Evolutionary conservation across 257 asterid species (phyloP).

Genomic region (Henckelia pumila): DNA sequence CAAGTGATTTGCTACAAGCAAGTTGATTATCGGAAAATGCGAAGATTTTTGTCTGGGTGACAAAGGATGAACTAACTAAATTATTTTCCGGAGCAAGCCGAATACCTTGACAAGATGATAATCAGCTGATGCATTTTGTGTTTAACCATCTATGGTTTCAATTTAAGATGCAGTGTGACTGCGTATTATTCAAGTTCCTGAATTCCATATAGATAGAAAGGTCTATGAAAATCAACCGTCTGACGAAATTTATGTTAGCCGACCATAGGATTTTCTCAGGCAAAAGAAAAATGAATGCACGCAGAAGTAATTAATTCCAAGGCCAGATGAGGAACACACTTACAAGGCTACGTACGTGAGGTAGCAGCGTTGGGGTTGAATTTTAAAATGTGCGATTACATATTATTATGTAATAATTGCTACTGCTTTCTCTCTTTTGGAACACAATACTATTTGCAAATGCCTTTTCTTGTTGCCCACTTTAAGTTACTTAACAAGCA

Average conservation of each 20-base stretch:
- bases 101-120: conserved; percentile 76
- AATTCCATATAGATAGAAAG: background rate
- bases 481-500: too few species aligned
- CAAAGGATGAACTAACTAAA: conserved; percentile 84
- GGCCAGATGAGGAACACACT: background rate
- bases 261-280: background rate
- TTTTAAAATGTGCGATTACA: too few species aligned
- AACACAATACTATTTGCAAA: too few species aligned
- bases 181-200: background rate
- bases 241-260: background rate
- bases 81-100: conserved; percentile 77
- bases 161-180: conserved; percentile 4
- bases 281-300: background rate
- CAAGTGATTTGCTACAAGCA: conserved; percentile 78
- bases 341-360: background rate
- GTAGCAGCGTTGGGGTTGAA: too few species aligned
- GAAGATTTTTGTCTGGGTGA: conserved; percentile 86
- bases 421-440: background rate
- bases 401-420: too few species aligned
- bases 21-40: conserved; percentile 46
- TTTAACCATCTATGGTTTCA: conserved; percentile 1
- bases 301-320: background rate
- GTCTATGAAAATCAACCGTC: background rate
- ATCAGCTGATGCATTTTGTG: conserved; percentile 40
- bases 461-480: background rate